These are phyloP conservation scores for Xylariales sp. DNA, from an alignment of 2,329 filamentous ascomycete genomes.

Conservation along the genomic window DNA sequence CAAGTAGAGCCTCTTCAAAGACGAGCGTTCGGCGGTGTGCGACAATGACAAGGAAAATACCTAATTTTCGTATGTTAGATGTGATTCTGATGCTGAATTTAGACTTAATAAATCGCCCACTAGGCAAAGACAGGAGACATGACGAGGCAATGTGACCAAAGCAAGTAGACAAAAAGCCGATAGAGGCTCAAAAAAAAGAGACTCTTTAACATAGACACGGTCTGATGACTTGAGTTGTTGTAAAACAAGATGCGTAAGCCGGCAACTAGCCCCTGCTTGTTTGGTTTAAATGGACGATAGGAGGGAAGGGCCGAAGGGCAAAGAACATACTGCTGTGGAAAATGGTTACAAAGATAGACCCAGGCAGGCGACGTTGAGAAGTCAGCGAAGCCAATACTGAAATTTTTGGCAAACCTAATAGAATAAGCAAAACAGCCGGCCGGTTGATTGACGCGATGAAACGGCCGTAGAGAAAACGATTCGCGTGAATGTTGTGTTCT, in stretches of 20 bases:
- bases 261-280: too few relatives aligned
- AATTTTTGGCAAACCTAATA: conserved; percentile 1
- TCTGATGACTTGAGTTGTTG: too few relatives aligned
- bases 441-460: conserved; percentile 15
- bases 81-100: not conserved
- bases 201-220: too few relatives aligned
- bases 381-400: not conserved
- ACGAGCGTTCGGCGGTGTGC: conserved; percentile 12
- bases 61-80: conserved; percentile 27
- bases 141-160: not conserved
- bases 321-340: conserved; percentile 18
- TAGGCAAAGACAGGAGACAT: too few relatives aligned
- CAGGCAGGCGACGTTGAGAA: not conserved
- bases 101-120: not conserved
- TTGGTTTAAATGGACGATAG: not conserved
- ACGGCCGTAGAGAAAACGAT: not conserved
- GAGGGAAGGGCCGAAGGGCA: not conserved
- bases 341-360: not conserved
- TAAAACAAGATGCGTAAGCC: too few relatives aligned
- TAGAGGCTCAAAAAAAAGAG: too few relatives aligned
- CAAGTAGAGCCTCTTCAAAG: conserved; percentile 13
- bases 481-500: conserved; percentile 3
- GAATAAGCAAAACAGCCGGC: conserved; percentile 1
- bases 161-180: not conserved
- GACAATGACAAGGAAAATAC: conserved; percentile 13